Evolutionary conservation across 352 stramenopile genomes (phyloP), one percentile per base, ranked within the genome.

Genomic region (Globisporangium uncinulatum): DNA sequence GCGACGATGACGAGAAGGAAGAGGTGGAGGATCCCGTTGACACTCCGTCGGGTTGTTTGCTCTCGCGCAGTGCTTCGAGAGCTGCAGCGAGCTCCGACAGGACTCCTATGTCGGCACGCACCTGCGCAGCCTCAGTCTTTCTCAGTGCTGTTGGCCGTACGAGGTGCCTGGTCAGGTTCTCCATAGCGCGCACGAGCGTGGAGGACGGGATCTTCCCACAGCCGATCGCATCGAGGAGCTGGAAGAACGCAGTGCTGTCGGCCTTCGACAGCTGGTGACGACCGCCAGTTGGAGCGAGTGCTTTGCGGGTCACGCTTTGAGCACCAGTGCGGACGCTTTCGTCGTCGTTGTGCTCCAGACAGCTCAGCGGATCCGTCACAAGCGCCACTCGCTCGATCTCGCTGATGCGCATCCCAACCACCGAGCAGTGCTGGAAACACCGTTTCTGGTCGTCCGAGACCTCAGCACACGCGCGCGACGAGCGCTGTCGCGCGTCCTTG

Each of bases 151-250:
- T 21, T 43, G 61, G 37, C 10, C 51, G 34, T 14, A 6, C 44
- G 41, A 89, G 57, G 49, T 89, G 76, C 24, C 65, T 57, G 15
- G 76, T 85, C 29, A 87, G 62, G 9, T 58, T 34, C 2, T 74
- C 73, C 54, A 89, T 64, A 0, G 62, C 73, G 8, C 57, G 57
- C n/a, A 60, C 24, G 37, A 86, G 56, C 0, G 67, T 61, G 17
- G 64, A 32, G 10, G 66, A 70, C n/a, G 67, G 74, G 20, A 89
- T 64, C 63, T 80, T 83, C 20, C 75, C 76, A 5, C 73, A 86
- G 0, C 67, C 69, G 29, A 78, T 66, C 14, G 51, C 59, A 53
- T 87, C 77, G 43, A 87, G 62, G 17, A 74, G 63, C 43, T 79
- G 73, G 52, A 87, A 87, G 41, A 87, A 73, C 9, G 59, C 51